Conservation (phyloP, 495 filamentous ascomycete genomes). For the Penicillium longicatenatum region DNA sequence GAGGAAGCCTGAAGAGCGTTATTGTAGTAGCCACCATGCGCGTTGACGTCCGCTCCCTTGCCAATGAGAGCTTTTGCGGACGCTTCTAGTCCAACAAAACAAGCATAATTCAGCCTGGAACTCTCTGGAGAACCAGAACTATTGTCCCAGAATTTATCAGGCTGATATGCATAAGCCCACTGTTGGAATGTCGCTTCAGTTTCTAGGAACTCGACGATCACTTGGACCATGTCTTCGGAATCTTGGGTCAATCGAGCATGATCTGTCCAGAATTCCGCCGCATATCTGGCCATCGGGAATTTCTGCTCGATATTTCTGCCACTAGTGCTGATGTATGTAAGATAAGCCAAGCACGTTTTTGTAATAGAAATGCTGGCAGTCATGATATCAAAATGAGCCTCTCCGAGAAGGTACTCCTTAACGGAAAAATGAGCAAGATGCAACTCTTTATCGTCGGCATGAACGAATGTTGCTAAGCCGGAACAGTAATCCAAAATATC, state of each 20-base stretch:
- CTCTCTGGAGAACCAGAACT: too few species aligned
- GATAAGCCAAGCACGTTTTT: conserved; percentile 29
- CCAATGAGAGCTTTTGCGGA: too few species aligned
- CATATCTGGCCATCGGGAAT: conserved; percentile 27
- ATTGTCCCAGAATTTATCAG: too few species aligned
- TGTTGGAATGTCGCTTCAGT: too few species aligned
- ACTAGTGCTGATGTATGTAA: conserved; percentile 23
- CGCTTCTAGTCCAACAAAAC: too few species aligned
- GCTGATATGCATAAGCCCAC: too few species aligned
- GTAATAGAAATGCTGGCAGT: conserved; percentile 25
- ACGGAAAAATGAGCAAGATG: conserved; percentile 34
- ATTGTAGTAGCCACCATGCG: conserved; percentile 1
- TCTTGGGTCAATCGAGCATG: conserved; percentile 18
- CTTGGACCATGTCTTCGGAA: too few species aligned
- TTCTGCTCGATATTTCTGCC: conserved; percentile 7
- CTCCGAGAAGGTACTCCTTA: conserved; percentile 28
- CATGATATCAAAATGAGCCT: conserved; percentile 13
- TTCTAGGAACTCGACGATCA: too few species aligned
- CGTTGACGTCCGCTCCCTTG: conserved; percentile 30
- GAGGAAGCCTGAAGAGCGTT: too few species aligned
- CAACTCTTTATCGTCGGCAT: conserved; percentile 13
- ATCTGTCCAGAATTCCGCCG: conserved; percentile 14
- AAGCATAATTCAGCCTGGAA: too few species aligned
- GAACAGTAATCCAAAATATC: conserved; percentile 23
- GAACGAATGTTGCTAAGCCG: conserved; percentile 16